phyloP scores from a whole-genome alignment of 2,329 filamentous ascomycete species.

The Colletotrichum ledebouriae region DNA sequence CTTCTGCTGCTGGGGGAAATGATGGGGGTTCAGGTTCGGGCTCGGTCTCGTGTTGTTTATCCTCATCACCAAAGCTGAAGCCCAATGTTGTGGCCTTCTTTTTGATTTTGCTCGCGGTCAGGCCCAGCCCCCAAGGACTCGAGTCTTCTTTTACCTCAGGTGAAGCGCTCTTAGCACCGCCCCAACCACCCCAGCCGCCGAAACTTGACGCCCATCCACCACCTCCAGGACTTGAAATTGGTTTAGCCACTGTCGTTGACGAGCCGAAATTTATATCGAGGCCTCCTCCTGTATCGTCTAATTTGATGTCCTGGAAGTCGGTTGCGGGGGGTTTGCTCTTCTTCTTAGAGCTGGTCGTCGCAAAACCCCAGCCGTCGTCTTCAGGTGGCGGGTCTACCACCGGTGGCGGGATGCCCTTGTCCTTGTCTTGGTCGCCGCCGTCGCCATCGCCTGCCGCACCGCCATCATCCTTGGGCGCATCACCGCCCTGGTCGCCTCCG shows the following conservation, averaged over 20 bases:
- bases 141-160: conserved; percentile 57
- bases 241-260: conserved; percentile 49
- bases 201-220: conserved; percentile 61
- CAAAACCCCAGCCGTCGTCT: conserved; percentile 66
- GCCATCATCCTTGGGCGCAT: conserved; percentile 34
- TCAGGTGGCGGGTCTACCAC: conserved; percentile 59
- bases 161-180: conserved; percentile 54
- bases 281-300: conserved; percentile 65
- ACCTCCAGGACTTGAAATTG: conserved; percentile 44
- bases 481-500: conserved; percentile 48
- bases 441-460: conserved; percentile 48
- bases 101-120: conserved; percentile 63
- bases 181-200: conserved; percentile 68
- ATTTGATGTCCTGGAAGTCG: conserved; percentile 74
- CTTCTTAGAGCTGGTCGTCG: conserved; percentile 65
- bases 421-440: conserved; percentile 47
- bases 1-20: conserved; percentile 47
- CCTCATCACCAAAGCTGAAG: conserved; percentile 63
- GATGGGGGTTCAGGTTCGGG: conserved; percentile 18
- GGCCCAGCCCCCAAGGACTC: conserved; percentile 66
- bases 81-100: conserved; percentile 60
- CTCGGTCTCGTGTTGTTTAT: conserved; percentile 34
- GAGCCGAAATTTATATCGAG: conserved; percentile 68
- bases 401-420: conserved; percentile 30
- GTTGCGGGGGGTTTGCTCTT: conserved; percentile 60